These are phyloP conservation scores for Pseudonitzschia multiseries DNA, from an alignment of 108 stramenopile species.

Conservation along the genomic window DNA sequence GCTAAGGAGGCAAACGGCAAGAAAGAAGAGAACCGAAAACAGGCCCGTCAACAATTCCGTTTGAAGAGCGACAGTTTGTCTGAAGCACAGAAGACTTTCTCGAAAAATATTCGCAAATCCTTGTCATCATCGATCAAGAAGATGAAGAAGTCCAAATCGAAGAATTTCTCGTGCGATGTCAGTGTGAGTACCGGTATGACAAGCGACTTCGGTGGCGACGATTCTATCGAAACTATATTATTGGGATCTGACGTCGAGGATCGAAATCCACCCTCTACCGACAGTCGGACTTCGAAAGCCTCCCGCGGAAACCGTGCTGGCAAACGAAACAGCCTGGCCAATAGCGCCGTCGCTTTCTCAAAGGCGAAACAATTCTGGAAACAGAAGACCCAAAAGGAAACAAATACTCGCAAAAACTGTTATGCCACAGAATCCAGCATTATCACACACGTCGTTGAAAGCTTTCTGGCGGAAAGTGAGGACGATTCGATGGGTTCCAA, in stretches of 20 bases:
- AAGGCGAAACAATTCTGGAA: conserved; percentile 9
- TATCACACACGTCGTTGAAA: neutral
- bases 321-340: conserved; percentile 1
- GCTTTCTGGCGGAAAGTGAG: neutral
- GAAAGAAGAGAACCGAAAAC: neutral
- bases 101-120: conserved; percentile 1
- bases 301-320: neutral
- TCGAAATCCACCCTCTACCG: neutral
- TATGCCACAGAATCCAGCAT: neutral
- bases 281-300: neutral
- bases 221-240: neutral
- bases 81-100: neutral
- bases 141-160: neutral
- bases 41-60: neutral
- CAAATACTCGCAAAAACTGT: neutral
- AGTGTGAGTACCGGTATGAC: neutral
- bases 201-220: neutral
- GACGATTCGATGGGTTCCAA: neutral
- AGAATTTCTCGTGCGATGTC: neutral
- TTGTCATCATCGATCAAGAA: conserved; percentile 6
- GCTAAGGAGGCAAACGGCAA: neutral
- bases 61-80: neutral
- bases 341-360: conserved; percentile 2
- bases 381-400: neutral
- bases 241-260: neutral